Conservation (phyloP, 2,329 filamentous ascomycete species). For the Exophiala xenobiotica region DNA sequence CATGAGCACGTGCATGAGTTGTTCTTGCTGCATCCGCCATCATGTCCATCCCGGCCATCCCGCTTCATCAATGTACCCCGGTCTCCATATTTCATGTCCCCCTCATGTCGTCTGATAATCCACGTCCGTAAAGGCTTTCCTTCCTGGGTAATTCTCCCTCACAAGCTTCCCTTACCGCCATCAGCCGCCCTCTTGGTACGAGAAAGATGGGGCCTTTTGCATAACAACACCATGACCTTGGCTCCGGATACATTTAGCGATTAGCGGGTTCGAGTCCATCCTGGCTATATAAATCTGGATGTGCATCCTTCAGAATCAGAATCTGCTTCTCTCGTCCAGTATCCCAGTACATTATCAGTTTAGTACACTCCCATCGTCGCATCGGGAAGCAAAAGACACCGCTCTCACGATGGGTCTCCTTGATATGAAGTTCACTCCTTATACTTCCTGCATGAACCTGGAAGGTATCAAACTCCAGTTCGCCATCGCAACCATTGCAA, state of each 20-base stretch:
- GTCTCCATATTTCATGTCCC: not conserved
- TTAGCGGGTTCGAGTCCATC: no score
- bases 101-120: not conserved
- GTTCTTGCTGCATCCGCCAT: no score
- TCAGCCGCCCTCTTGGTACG: not conserved
- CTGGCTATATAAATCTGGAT: no score
- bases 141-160: not conserved
- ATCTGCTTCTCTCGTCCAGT: not conserved
- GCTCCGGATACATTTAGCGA: no score
- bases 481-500: slow-evolving; percentile 23
- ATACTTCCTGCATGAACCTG: slow-evolving; percentile 10
- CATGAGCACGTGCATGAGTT: no score
- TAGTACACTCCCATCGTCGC: not conserved
- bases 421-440: slow-evolving; percentile 13
- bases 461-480: slow-evolving; percentile 5
- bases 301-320: no score
- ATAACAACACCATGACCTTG: not conserved
- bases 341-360: not conserved
- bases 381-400: no score
- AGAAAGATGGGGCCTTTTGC: not conserved
- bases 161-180: not conserved
- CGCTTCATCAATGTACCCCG: not conserved
- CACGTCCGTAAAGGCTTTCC: not conserved
- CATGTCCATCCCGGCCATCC: no score
- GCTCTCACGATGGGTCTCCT: slow-evolving; percentile 3